Evolutionary conservation across 352 stramenopile species (phyloP).

Genomic region (Albugo candida): DNA sequence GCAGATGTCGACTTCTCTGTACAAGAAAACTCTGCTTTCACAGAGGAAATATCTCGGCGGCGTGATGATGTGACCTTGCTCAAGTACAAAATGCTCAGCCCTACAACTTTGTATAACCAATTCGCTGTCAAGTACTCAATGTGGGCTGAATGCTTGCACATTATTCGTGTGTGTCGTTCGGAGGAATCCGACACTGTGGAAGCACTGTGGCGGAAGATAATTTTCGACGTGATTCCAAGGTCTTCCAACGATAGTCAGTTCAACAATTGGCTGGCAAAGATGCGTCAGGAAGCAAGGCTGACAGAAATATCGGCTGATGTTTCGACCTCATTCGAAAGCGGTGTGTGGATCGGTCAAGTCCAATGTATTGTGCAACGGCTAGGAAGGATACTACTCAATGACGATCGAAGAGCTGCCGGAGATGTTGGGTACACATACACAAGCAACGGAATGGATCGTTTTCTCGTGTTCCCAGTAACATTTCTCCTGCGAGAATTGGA

Average conservation of each 20-base stretch:
- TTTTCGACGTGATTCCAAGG: constrained; percentile 43
- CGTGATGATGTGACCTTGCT: constrained; percentile 43
- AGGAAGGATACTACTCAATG: constrained; percentile 50
- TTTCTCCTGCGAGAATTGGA: constrained; percentile 61
- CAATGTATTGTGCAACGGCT: constrained; percentile 55
- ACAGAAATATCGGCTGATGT: background rate
- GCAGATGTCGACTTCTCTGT: constrained; percentile 1
- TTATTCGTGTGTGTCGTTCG: constrained; percentile 71
- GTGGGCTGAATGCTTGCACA: constrained; percentile 72
- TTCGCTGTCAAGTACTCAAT: constrained; percentile 74
- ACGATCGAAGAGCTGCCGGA: constrained; percentile 7
- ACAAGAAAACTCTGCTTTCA: constrained; percentile 5
- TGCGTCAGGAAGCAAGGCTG: constrained; percentile 5
- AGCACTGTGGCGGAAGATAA: constrained; percentile 49
- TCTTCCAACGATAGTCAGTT: constrained; percentile 44
- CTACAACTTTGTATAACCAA: constrained; percentile 69
- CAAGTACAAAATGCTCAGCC: constrained; percentile 59
- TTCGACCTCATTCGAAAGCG: constrained; percentile 43
- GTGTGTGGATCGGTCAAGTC: constrained; percentile 62
- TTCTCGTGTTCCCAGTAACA: constrained; percentile 39
- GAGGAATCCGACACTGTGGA: constrained; percentile 53
- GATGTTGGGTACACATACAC: constrained; percentile 17
- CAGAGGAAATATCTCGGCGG: constrained; percentile 24
- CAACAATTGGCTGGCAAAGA: constrained; percentile 42
- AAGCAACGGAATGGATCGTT: constrained; percentile 4